Conservation (phyloP, 129 eudicot species). For the Escallonia herrerae region DNA sequence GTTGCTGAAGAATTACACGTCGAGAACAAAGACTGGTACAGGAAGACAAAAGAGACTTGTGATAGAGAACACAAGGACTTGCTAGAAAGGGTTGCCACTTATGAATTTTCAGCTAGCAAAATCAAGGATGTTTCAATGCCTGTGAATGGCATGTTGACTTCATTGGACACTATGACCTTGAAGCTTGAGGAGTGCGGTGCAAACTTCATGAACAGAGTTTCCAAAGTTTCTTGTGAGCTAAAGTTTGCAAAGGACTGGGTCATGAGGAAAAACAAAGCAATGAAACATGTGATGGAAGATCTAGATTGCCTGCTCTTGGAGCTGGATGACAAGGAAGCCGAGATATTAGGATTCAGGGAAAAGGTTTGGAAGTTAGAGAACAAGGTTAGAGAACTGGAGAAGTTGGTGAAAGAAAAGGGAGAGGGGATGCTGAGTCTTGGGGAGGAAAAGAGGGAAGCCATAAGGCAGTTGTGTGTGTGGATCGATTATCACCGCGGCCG, state of each 20-base stretch:
- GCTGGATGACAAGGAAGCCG: constrained; percentile 54
- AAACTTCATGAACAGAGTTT: constrained; percentile 46
- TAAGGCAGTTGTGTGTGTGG: constrained; percentile 73
- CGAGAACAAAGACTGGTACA: constrained; percentile 58
- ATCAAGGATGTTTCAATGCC: constrained; percentile 32
- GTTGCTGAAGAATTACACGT: constrained; percentile 79
- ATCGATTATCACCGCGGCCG: constrained; percentile 76
- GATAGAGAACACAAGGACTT: constrained; percentile 41
- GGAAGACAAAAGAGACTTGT: constrained; percentile 33
- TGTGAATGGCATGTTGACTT: constrained; percentile 32
- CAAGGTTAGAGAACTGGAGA: constrained; percentile 52
- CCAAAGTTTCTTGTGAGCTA: constrained; percentile 55
- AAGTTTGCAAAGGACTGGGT: constrained; percentile 59
- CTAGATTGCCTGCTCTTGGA: constrained; percentile 29
- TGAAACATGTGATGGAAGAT: constrained; percentile 37
- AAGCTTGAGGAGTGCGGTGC: constrained; percentile 43
- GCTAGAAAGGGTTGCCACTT: constrained; percentile 4
- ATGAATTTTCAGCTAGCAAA: constrained; percentile 18
- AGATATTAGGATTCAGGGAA: constrained; percentile 42
- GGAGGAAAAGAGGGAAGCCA: constrained; percentile 85
- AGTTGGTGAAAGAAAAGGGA: constrained; percentile 38
- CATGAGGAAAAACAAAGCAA: constrained; percentile 32
- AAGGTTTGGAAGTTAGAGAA: constrained; percentile 45
- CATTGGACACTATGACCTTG: constrained; percentile 31
- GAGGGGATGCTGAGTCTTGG: constrained; percentile 38